Percentiles rank a stretch among this genome's conserved stretches.
phyloP scores from a whole-genome alignment of 371 early-diverging fungal species.

The Smittium culicis region DNA sequence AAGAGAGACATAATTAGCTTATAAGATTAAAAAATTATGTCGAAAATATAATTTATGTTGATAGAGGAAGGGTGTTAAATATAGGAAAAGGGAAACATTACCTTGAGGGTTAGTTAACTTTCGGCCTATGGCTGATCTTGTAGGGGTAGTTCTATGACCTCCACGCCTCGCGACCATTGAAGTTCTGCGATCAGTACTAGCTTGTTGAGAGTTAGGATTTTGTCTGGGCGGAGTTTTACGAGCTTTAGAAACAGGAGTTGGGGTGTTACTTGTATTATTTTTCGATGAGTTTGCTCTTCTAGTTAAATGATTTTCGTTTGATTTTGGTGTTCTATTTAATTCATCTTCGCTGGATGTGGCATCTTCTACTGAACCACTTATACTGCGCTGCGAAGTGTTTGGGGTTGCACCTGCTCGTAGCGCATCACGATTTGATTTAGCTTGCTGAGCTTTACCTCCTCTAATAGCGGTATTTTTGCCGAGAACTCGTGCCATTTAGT shows the following conservation, averaged over 20 bases:
- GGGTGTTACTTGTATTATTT: not conserved
- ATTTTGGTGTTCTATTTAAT: too few relatives aligned
- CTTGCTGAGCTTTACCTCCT: not conserved
- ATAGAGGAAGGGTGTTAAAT: too few relatives aligned
- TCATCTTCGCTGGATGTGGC: not conserved
- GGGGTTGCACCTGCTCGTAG: not conserved
- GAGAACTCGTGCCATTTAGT: constrained; percentile 6
- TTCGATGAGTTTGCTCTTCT: too few relatives aligned
- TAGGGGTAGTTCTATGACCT: not conserved
- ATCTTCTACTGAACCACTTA: not conserved
- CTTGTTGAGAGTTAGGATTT: not conserved
- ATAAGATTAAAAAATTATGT: too few relatives aligned
- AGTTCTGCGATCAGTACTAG: not conserved
- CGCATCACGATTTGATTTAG: not conserved
- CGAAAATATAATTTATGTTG: too few relatives aligned
- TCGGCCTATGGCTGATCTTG: constrained; percentile 46
- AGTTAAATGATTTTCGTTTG: too few relatives aligned
- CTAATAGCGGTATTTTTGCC: constrained; percentile 11
- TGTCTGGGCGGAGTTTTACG: not conserved
- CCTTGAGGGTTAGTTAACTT: too few relatives aligned
- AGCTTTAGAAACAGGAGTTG: not conserved
- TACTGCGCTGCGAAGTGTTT: not conserved
- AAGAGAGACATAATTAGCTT: too few relatives aligned
- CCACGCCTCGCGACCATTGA: constrained; percentile 5
- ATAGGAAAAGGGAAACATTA: too few relatives aligned